Conservation (phyloP, 1,139 yeast species). For the Spathaspora sp. region DNA sequence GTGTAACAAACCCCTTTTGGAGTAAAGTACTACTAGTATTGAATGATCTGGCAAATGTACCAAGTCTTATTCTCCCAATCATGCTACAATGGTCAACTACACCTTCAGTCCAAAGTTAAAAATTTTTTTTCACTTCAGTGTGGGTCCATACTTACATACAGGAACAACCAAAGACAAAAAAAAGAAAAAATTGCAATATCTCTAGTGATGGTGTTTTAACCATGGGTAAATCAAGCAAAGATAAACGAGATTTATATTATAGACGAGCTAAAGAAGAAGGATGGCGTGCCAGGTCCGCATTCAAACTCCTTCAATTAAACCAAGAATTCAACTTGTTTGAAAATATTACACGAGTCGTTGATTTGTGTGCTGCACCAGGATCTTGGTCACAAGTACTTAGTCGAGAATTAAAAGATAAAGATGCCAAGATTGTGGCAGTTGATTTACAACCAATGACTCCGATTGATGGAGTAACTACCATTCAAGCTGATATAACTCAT, state of each 20-base stretch:
- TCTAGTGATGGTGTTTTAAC: neutral
- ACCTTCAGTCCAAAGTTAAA: neutral
- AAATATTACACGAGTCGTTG: conserved; percentile 75
- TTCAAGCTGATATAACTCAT: conserved; percentile 97
- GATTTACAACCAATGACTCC: conserved; percentile 98
- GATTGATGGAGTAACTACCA: conserved; percentile 77
- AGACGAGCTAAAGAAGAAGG: conserved; percentile 97
- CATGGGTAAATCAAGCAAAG: conserved; percentile 96
- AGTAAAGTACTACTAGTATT: conserved; percentile 5
- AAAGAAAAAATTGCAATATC: neutral
- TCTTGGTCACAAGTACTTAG: conserved; percentile 98
- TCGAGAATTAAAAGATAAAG: conserved; percentile 52
- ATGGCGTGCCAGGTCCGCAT: conserved; percentile 95
- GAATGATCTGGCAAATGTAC: conserved; percentile 4
- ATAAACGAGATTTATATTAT: conserved; percentile 86
- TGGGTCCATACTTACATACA: neutral
- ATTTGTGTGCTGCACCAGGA: conserved; percentile 98
- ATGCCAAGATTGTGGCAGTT: conserved; percentile 84
- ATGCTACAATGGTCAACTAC: neutral
- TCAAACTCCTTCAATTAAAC: conserved; percentile 83
- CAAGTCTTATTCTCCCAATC: conserved; percentile 6
- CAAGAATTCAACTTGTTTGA: conserved; percentile 84
- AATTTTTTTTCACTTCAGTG: conserved; percentile 4
- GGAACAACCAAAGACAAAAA: neutral
- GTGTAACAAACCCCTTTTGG: conserved; percentile 22